Evolutionary conservation across 371 early-diverging fungal species (phyloP).

Genomic region (Dinochytrium kinnereticum): DNA sequence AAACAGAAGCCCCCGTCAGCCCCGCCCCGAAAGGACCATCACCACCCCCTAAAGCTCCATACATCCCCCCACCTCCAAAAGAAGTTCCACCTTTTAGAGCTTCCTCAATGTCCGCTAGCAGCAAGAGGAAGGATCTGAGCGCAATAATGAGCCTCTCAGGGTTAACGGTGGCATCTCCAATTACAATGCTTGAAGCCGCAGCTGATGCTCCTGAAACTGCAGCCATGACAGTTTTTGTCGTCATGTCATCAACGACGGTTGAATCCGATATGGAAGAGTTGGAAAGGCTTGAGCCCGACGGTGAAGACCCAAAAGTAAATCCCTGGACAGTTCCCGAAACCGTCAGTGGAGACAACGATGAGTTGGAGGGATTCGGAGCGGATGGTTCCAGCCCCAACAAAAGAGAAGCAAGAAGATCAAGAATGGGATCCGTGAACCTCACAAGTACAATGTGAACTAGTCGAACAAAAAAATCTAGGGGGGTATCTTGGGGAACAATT

Average conservation of each 20-base stretch:
- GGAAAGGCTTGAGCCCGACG: background rate
- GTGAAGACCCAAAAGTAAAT: constrained; percentile 46
- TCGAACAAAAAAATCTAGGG: constrained; percentile 77
- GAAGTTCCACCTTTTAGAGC: constrained; percentile 32
- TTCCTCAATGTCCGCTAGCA: constrained; percentile 73
- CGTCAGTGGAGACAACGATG: background rate
- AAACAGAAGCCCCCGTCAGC: constrained; percentile 28
- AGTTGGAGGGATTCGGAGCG: constrained; percentile 54
- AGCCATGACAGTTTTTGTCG: constrained; percentile 9
- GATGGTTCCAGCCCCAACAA: constrained; percentile 53
- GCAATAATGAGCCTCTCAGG: constrained; percentile 82
- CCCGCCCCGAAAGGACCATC: constrained; percentile 18
- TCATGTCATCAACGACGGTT: constrained; percentile 19
- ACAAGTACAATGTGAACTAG: constrained; percentile 81
- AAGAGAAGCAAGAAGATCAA: constrained; percentile 31
- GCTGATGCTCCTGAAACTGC: background rate
- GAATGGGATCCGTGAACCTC: constrained; percentile 71
- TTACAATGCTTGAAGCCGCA: constrained; percentile 1
- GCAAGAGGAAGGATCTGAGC: constrained; percentile 71
- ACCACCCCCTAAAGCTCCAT: constrained; percentile 3
- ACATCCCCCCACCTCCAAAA: constrained; percentile 20
- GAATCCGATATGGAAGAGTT: background rate
- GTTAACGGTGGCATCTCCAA: constrained; percentile 25
- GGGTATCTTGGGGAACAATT: constrained; percentile 73
- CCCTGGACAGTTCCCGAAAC: constrained; percentile 58